These are phyloP conservation scores for Avena atlantica DNA, from an alignment of 176 grass and related monocot species.

Conservation along the genomic window DNA sequence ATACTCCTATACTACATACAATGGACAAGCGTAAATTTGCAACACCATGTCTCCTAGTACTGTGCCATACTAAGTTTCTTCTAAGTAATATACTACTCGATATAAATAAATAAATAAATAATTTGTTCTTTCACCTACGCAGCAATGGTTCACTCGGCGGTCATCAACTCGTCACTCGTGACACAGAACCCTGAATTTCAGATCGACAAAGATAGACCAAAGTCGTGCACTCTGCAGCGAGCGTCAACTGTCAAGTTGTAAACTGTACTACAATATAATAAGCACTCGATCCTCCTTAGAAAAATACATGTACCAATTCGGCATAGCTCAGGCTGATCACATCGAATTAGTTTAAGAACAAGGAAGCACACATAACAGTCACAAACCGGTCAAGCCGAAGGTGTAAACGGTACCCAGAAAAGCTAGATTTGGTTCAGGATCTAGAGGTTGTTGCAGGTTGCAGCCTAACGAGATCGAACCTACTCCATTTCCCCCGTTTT, in stretches of 20 bases:
- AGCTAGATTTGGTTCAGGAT: conserved; percentile 52
- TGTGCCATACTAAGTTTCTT: not conserved
- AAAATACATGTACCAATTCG: not conserved
- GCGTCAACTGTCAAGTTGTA: conserved; percentile 10
- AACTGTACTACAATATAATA: not conserved
- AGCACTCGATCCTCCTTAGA: not conserved
- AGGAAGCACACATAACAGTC: not conserved
- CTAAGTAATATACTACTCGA: not conserved
- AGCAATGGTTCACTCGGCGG: not conserved
- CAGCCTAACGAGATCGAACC: conserved; percentile 59
- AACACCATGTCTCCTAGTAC: not conserved
- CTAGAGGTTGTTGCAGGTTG: conserved; percentile 46
- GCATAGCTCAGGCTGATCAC: not conserved
- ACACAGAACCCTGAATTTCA: not conserved
- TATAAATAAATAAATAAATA: too few relatives aligned
- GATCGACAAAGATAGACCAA: not conserved
- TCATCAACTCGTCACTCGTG: not conserved
- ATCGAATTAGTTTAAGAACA: not conserved
- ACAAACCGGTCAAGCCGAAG: conserved; percentile 17
- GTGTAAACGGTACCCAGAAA: conserved; percentile 36
- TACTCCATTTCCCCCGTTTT: conserved; percentile 24
- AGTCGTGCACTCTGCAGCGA: not conserved
- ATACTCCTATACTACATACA: too few relatives aligned
- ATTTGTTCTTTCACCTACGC: not conserved
- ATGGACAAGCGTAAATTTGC: not conserved